phyloP scores from a whole-genome alignment of 306 rosid genomes.

The Lagenaria siceraria region DNA sequence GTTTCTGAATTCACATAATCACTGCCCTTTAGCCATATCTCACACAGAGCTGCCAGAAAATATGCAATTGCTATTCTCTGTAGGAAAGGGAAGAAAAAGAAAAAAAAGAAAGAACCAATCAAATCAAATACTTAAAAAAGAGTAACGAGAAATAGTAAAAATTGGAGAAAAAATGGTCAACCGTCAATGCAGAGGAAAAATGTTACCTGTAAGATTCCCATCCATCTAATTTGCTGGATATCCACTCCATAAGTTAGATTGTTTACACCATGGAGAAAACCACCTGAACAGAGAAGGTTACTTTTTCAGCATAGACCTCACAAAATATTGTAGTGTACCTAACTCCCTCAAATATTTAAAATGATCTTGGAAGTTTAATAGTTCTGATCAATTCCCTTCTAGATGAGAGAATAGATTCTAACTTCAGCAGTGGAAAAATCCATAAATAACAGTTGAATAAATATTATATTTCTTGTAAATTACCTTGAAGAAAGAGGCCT shows the following conservation, averaged over 20 bases:
- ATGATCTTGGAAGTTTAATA: not conserved
- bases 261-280: constrained; percentile 68
- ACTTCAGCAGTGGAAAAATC: not conserved
- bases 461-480: not conserved
- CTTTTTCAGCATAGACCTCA: constrained; percentile 7
- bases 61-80: constrained; percentile 90
- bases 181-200: not conserved
- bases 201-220: constrained; percentile 80
- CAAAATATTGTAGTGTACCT: not conserved
- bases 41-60: constrained; percentile 65
- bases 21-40: constrained; percentile 85
- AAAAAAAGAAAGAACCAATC: not conserved
- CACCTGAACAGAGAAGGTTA: constrained; percentile 39
- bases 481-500: constrained; percentile 94
- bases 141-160: not conserved
- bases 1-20: constrained; percentile 38
- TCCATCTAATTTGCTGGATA: constrained; percentile 58
- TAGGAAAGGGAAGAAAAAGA: not conserved
- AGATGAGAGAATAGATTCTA: not conserved
- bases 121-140: not conserved
- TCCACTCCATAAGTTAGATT: constrained; percentile 84
- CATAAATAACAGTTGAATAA: not conserved
- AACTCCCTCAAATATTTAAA: not conserved
- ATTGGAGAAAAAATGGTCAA: not conserved
- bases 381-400: not conserved